Conservation (phyloP, 768 basidiomycete genomes). For the Pulveroboletus sp. region DNA sequence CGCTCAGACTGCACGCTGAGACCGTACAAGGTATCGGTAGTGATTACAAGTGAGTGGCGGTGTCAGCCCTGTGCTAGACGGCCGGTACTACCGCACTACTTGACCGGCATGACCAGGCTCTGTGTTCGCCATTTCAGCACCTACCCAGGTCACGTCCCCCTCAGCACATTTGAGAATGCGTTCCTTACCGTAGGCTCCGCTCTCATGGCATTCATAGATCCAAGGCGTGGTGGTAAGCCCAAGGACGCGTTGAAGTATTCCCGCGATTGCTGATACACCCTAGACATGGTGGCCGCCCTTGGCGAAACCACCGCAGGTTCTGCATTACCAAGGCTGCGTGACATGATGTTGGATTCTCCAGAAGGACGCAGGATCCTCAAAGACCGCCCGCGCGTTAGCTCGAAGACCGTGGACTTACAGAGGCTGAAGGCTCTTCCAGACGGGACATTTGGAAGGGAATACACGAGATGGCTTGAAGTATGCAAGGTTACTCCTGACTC, state of each 20-base stretch:
- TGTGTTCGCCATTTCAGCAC: conserved; percentile 33
- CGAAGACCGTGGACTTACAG: conserved; percentile 68
- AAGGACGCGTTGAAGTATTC: neutral
- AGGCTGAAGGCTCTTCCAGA: conserved; percentile 61
- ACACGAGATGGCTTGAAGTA: conserved; percentile 83
- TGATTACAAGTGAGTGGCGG: too few relatives aligned
- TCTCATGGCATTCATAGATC: conserved; percentile 73
- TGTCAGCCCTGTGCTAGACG: too few relatives aligned
- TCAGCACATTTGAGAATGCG: conserved; percentile 77
- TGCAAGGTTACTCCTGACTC: conserved; percentile 93
- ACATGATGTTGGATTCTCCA: conserved; percentile 67
- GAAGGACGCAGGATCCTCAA: conserved; percentile 85
- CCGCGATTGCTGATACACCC: neutral
- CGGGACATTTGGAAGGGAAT: conserved; percentile 81
- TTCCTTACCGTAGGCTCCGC: conserved; percentile 85
- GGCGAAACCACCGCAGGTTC: conserved; percentile 90
- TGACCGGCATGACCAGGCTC: too few relatives aligned
- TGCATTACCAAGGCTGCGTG: conserved; percentile 69
- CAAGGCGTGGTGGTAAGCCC: conserved; percentile 74
- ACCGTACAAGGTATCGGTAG: too few relatives aligned
- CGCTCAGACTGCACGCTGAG: too few relatives aligned
- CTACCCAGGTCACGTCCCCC: conserved; percentile 77
- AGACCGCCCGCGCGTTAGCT: conserved; percentile 78
- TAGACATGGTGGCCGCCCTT: conserved; percentile 94
- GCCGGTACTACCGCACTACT: too few relatives aligned